Base-by-base conservation (phyloP, 169 alveolate genomes). In the Cryptosporidium canis region DNA sequence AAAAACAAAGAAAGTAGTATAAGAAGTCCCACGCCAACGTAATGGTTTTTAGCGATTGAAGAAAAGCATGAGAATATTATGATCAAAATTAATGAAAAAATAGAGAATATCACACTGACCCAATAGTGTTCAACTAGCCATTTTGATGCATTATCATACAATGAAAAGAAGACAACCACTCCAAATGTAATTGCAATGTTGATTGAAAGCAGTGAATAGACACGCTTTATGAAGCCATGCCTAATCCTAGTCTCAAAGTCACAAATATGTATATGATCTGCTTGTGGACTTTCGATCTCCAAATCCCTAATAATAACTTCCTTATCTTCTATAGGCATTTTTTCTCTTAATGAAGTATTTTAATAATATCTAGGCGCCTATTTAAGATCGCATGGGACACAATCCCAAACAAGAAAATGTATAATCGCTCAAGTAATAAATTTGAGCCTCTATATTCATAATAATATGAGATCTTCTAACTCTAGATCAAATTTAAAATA, bases 181-280 rank as follows among this genome's bases (percentile, higher is more conserved):
- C 92, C 90, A 85, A 72, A 90, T 41, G 96, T 94, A 31, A 95
- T 91, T 14, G 92, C 45, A 8, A 95, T 83, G 48, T 94, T 94
- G 12, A 93, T 66, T 21, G 93, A 85, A 18, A 95, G 90, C n/a
- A 95, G 91, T 43, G 92, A 66, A 71, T 93, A 95, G 16, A 95
- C 97, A 68, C 95, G 93, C 61, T 85, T 92, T 33, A 95, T 92
- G 77, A 95, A 95, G 31, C 92, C 97, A 85, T 94, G 96, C 44
- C 96, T 82, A n/a, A 93, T 70, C 29, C 58, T 77, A 12, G 48
- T 70, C 24, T 70, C 84, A 16, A 70, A 31, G 21, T 70, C 48
- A 29, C 67, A 48, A 18, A 70, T 48, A 55, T 29, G 29, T 29
- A 47, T n/a, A 14, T 37, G 12, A 16, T 47, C 24, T 48, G 39